Percentiles rank a stretch among this genome's conserved stretches.
Conservation (phyloP, 768 basidiomycete genomes). For the Calocera viscosa region DNA sequence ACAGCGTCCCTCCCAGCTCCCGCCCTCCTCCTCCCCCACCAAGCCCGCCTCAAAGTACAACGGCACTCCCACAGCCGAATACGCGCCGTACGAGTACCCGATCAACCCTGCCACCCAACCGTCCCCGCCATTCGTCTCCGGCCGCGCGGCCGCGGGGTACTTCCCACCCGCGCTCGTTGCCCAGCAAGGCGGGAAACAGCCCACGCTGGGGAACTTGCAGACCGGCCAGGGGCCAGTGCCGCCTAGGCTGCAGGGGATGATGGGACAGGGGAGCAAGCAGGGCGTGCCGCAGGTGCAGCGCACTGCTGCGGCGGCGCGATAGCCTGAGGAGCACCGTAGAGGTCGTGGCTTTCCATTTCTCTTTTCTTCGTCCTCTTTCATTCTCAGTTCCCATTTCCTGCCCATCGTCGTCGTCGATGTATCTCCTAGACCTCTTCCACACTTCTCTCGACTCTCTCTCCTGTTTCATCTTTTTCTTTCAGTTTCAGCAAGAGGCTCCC, state of each 20-base stretch:
- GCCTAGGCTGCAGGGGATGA: constrained; percentile 3
- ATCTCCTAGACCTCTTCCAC: no score
- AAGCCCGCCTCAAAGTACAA: constrained; percentile 4
- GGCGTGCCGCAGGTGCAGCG: not conserved
- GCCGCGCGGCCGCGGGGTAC: not conserved
- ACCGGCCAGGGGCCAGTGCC: constrained; percentile 2
- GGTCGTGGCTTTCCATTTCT: no score
- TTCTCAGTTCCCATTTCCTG: no score
- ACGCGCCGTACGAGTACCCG: constrained; percentile 7
- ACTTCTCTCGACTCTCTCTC: no score
- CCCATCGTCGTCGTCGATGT: no score
- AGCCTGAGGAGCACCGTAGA: not conserved
- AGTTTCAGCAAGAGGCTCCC: no score
- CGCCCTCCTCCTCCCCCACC: constrained; percentile 1
- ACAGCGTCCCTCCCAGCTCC: not conserved
- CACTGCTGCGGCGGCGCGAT: not conserved
- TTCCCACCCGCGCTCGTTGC: not conserved
- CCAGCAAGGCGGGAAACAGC: not conserved
- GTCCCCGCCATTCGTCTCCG: not conserved
- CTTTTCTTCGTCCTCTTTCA: no score
- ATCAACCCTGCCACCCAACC: not conserved
- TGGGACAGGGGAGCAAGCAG: not conserved
- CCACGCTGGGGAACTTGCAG: not conserved
- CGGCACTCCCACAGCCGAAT: constrained; percentile 6
- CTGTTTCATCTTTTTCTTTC: no score